Evolutionary conservation across 768 basidiomycete species (phyloP), one percentile per base, ranked within the genome.

Genomic region (Pleurotus pulmonarius): DNA sequence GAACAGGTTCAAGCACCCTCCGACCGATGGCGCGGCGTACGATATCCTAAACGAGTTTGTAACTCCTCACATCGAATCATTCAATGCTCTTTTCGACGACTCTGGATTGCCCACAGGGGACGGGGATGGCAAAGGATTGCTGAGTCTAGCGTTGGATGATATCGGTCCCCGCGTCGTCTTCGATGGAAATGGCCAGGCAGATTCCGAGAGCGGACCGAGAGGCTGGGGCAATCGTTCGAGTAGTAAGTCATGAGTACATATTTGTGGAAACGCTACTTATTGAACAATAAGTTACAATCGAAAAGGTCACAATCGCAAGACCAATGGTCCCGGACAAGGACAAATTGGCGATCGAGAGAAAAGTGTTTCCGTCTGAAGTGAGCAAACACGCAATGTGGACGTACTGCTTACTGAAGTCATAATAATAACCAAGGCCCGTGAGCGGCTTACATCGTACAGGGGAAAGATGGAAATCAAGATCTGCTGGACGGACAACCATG

Each of bases 71-170:
- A 83, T 98, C 59, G 90, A 98, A 69, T 94, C 92, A 39, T 98
- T 99, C 80, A 96, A 98, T 71, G 87, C 93, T 13, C 81, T 99
- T 24, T 95, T 98, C 69, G 95, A 98, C 65, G 94, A 96, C 69
- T 87, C 89, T 53, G 89, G 89, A n/a, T 69, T 90, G 55, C 83
- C 87, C 56, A 66, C 78, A 45, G 87, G 88, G 8, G 86, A 87
- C 63, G 86, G 86, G 12, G 84, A 92, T 56, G 91, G 90, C 1
- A 79, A 79, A 34, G 97, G 97, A 0, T 70, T 98, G 8, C 68
- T 99, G 6, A 84, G 83, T 48, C 72, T 92, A 1, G 92, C 83
- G 6, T 65, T 98, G 11, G 82, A 87, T 61, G 92, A 98, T 60
- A 88, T 98, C 39, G 88, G 88, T 0, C 86, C 90, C 63, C 91